Evolutionary conservation across 768 basidiomycete genomes (phyloP), one percentile per base, ranked within the genome.

Genomic region (Lentinula raphanica): DNA sequence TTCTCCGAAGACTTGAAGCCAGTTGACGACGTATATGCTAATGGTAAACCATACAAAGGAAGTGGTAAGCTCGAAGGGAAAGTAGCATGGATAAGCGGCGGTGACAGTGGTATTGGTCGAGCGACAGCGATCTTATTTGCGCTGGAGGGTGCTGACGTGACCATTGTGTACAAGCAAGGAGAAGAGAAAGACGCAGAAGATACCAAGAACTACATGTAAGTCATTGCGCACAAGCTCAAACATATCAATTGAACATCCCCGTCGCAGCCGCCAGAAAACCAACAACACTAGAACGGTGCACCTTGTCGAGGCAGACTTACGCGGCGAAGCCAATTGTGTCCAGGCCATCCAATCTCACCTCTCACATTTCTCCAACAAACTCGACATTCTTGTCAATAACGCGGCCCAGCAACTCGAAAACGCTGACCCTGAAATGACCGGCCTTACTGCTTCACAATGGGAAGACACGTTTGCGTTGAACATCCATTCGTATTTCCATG

Each of bases 401-500:
- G 77, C 73, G 2, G 76, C 74, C 1, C 78, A 81, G 61, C 68
- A 74, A 12, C 71, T 75, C 17, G 56, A 58, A 25, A 69, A 76
- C 57, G 64, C 65, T 12, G 65, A 75, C 53, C 64, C 65, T 9
- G 64, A 75, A 49, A 69, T 79, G 35, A 60, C 65, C 12, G 63
- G 74, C 3, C 67, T 79, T 17, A 60, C 67, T 7, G 65, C 68
- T 5, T 72, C 77, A 46, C 76, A 79, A 56, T 80, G 78, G 78
- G 66, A 72, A 49, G 70, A 76, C 38, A 72, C 69, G 13, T 75
- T 77, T 63, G 61, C 71, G 45, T 69, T 68, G 51, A 70, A 74
- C 63, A 71, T 74, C 56, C 70, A 76, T 58, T 70, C 74, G 7
- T 72, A 75, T 72, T 80, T 80, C 74, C 80, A 77, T 68, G 65